Percentiles rank a stretch among this genome's conserved stretches.
phyloP scores from a whole-genome alignment of 1,284 basidiomycete species.

The Trametes sp. region DNA sequence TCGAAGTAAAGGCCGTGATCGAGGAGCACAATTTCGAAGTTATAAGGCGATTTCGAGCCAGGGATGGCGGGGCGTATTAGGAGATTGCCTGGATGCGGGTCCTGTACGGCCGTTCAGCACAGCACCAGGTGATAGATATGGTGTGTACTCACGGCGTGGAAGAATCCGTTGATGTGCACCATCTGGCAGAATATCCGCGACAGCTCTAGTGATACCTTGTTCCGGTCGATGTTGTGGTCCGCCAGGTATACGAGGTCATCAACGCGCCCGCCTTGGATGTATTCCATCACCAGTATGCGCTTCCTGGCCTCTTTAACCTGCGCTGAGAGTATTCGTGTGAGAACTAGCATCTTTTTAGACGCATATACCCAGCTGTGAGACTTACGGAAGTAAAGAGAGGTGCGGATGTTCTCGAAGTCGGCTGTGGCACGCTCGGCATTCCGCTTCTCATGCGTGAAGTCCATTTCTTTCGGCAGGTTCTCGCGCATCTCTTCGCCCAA shows the following conservation, averaged over 20 bases:
- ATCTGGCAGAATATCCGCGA: conserved; percentile 92
- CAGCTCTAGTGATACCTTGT: conserved; percentile 92
- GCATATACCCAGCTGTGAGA: not conserved
- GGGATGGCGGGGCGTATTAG: conserved; percentile 82
- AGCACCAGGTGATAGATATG: conserved; percentile 3
- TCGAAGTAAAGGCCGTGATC: conserved; percentile 96
- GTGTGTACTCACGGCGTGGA: conserved; percentile 71
- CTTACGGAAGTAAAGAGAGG: conserved; percentile 85
- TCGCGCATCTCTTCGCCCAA: conserved; percentile 92
- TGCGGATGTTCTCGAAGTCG: conserved; percentile 80
- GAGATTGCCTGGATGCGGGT: conserved; percentile 89
- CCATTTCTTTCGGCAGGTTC: conserved; percentile 95
- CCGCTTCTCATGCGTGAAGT: conserved; percentile 89
- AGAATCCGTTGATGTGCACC: conserved; percentile 96
- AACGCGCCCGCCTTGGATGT: conserved; percentile 86
- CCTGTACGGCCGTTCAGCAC: conserved; percentile 49
- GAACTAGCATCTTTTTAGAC: not conserved
- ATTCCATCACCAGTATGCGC: conserved; percentile 95
- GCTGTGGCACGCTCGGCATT: conserved; percentile 79
- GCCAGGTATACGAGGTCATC: conserved; percentile 91
- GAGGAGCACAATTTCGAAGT: conserved; percentile 93
- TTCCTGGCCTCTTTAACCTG: conserved; percentile 85
- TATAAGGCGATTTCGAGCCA: conserved; percentile 81
- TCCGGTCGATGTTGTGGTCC: conserved; percentile 89
- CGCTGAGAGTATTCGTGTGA: conserved; percentile 43